phyloP scores from a whole-genome alignment of 371 early-diverging fungal genomes.

The Rhizopus delemar region DNA sequence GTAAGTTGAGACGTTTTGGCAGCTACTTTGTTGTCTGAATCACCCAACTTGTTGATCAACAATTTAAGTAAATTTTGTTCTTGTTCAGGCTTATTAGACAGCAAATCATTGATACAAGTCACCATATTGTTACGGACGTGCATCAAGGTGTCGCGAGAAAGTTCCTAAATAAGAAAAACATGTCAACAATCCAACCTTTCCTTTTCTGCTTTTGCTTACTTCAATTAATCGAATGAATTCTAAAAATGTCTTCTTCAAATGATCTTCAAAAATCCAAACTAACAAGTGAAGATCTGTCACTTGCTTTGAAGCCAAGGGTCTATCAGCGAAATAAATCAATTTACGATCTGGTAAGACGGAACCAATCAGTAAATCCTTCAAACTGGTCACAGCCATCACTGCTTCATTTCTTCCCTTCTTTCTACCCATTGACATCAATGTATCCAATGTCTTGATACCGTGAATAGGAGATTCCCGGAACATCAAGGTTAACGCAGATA shows the following conservation, averaged over 20 bases:
- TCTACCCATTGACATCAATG: conserved; percentile 81
- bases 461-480: conserved; percentile 93
- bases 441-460: conserved; percentile 73
- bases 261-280: conserved; percentile 92
- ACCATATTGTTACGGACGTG: conserved; percentile 82
- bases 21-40: conserved; percentile 84
- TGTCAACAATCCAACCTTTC: neutral
- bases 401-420: conserved; percentile 91
- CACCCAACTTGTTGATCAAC: conserved; percentile 95
- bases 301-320: conserved; percentile 64
- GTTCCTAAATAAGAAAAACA: conserved; percentile 37
- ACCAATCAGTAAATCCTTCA: conserved; percentile 87
- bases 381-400: conserved; percentile 79
- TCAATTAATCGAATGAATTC: conserved; percentile 85
- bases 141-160: conserved; percentile 83
- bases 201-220: conserved; percentile 33
- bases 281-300: conserved; percentile 74
- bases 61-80: conserved; percentile 90
- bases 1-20: conserved; percentile 80
- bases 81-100: conserved; percentile 90
- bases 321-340: conserved; percentile 87
- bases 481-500: conserved; percentile 89
- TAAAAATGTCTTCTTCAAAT: conserved; percentile 86
- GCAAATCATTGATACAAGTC: conserved; percentile 71
- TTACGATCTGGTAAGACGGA: conserved; percentile 82